Percentiles rank a stretch among this genome's conserved stretches.
Conservation (phyloP, 768 basidiomycete genomes). For the Suillus paluster region DNA sequence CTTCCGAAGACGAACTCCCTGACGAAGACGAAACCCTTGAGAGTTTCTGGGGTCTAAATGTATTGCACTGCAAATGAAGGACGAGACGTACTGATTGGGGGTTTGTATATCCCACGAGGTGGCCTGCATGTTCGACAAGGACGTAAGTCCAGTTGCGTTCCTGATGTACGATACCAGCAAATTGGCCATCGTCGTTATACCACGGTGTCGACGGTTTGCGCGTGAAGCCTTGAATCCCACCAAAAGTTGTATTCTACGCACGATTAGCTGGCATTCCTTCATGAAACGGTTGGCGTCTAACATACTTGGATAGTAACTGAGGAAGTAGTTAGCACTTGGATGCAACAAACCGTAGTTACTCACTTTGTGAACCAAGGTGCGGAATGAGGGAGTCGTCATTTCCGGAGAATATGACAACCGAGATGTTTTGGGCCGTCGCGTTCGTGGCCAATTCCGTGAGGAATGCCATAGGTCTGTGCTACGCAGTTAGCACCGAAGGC, state of each 20-base stretch:
- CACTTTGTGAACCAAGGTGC: constrained; percentile 68
- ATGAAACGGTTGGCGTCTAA: constrained; percentile 10
- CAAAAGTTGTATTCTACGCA: constrained; percentile 75
- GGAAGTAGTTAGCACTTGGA: constrained; percentile 14
- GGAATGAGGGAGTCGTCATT: constrained; percentile 72
- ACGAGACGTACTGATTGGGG: constrained; percentile 49
- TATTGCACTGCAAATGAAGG: background rate
- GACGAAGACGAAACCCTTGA: constrained; percentile 61
- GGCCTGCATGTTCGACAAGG: constrained; percentile 43
- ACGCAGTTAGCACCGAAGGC: constrained; percentile 14
- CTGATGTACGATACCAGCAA: constrained; percentile 74
- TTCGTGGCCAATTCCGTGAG: constrained; percentile 70
- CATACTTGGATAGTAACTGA: constrained; percentile 60
- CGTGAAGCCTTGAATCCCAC: constrained; percentile 76
- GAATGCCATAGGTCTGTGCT: constrained; percentile 61
- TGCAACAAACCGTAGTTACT: constrained; percentile 12
- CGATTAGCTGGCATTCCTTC: background rate
- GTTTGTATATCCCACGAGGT: constrained; percentile 41
- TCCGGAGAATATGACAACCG: constrained; percentile 65
- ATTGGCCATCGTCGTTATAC: constrained; percentile 59
- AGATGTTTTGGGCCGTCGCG: constrained; percentile 53
- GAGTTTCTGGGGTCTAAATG: background rate
- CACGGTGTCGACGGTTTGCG: constrained; percentile 70
- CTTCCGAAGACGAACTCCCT: constrained; percentile 71
- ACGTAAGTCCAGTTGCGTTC: constrained; percentile 64